phyloP scores from a whole-genome alignment of 2,329 filamentous ascomycete species.

The Trichophyton schoenleinii region DNA sequence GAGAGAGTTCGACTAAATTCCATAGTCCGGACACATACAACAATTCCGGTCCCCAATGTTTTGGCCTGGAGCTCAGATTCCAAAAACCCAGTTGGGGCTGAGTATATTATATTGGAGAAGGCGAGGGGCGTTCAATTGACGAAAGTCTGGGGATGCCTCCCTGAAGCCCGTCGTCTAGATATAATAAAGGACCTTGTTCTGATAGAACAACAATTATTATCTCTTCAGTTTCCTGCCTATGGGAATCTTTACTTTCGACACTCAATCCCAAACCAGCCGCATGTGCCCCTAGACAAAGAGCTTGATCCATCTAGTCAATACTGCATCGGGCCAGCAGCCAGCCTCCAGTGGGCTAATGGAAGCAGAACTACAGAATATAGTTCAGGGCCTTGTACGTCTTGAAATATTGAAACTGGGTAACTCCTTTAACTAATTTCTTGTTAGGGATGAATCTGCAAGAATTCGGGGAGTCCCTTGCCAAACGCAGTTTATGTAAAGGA shows the following conservation, averaged over 20 bases:
- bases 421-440: not conserved
- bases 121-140: constrained; percentile 17
- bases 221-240: constrained; percentile 17
- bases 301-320: not conserved
- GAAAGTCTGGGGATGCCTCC: constrained; percentile 16
- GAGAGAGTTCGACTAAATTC: too few species aligned
- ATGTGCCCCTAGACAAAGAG: constrained; percentile 21
- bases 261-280: constrained; percentile 14
- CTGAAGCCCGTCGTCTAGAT: constrained; percentile 13
- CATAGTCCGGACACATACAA: constrained; percentile 6
- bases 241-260: constrained; percentile 16
- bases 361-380: not conserved
- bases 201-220: constrained; percentile 13
- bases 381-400: not conserved
- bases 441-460: not conserved
- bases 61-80: constrained; percentile 10
- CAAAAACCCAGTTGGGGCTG: constrained; percentile 17
- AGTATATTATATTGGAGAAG: constrained; percentile 20
- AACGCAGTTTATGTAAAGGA: not conserved
- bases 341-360: too few species aligned
- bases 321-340: constrained; percentile 10
- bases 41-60: constrained; percentile 13
- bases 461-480: not conserved
- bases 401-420: not conserved
- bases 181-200: constrained; percentile 17